phyloP scores from a whole-genome alignment of 352 stramenopile genomes.

The Phytopythium ostracodes region DNA sequence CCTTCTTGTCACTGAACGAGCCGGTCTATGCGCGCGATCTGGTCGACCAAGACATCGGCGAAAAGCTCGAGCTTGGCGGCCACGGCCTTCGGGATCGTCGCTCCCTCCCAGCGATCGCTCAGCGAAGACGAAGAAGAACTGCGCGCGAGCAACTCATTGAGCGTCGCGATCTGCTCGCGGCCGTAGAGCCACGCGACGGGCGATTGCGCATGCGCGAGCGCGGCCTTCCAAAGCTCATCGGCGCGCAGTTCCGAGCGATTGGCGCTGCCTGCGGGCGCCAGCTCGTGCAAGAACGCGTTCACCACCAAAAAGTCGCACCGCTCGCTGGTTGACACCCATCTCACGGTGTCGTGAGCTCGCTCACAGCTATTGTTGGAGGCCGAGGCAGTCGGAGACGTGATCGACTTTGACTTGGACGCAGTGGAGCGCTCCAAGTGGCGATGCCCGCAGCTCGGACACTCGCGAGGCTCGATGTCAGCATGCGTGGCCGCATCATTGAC shows the following conservation, averaged over 20 bases:
- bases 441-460: slow-evolving; percentile 30
- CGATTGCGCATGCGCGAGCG: slow-evolving; percentile 24
- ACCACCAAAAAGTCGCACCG: slow-evolving; percentile 43
- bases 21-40: slow-evolving; percentile 14
- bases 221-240: slow-evolving; percentile 36
- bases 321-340: slow-evolving; percentile 21
- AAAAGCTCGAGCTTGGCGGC: slow-evolving; percentile 27
- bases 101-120: background rate
- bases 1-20: background rate
- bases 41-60: slow-evolving; percentile 13
- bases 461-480: background rate
- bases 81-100: slow-evolving; percentile 13
- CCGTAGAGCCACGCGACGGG: slow-evolving; percentile 28
- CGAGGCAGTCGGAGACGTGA: background rate
- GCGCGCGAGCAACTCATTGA: slow-evolving; percentile 24
- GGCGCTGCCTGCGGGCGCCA: slow-evolving; percentile 34
- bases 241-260: slow-evolving; percentile 19
- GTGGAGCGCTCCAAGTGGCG: slow-evolving; percentile 31
- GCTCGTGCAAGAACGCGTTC: slow-evolving; percentile 44
- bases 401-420: slow-evolving; percentile 6
- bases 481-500: background rate
- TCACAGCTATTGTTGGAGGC: background rate
- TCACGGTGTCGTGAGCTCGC: background rate
- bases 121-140: background rate
- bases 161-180: slow-evolving; percentile 17